phyloP scores from a whole-genome alignment of 2,329 filamentous ascomycete genomes.

The Aspergillaceae sp. region DNA sequence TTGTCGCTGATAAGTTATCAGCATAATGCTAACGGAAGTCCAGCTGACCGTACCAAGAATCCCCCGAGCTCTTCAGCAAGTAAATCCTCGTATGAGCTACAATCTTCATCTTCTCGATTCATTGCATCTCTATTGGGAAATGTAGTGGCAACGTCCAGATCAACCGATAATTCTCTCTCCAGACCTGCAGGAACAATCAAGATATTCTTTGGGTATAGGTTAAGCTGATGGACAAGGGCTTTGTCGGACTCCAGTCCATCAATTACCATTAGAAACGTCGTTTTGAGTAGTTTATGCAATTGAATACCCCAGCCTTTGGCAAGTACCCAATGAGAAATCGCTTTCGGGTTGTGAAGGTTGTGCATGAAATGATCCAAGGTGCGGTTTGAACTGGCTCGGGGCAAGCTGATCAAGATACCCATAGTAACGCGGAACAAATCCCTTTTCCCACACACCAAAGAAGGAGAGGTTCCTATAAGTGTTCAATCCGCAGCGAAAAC shows the following conservation, averaged over 20 bases:
- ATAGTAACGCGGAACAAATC: conserved; percentile 9
- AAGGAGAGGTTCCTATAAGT: conserved; percentile 10
- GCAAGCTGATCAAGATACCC: conserved; percentile 7
- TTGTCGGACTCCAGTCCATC: conserved; percentile 15
- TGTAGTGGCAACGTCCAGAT: conserved; percentile 17
- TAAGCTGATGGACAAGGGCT: conserved; percentile 14
- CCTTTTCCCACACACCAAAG: conserved; percentile 8
- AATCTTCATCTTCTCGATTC: conserved; percentile 1
- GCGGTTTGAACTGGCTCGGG: conserved; percentile 4
- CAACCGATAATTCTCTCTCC: conserved; percentile 14
- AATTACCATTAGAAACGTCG: conserved; percentile 10
- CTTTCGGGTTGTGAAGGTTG: conserved; percentile 13
- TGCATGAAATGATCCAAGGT: conserved; percentile 2
- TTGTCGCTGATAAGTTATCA: conserved; percentile 2
- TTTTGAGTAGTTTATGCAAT: conserved; percentile 14
- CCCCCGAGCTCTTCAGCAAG: conserved; percentile 7
- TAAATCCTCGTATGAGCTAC: conserved; percentile 5
- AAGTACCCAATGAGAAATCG: conserved; percentile 20
- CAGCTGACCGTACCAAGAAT: conserved; percentile 4
- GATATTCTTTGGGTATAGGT: conserved; percentile 20
- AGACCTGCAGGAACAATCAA: conserved; percentile 11
- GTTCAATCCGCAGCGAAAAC: conserved; percentile 4
- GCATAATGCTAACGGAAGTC: conserved; percentile 2
- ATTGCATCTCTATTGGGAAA: conserved; percentile 4
- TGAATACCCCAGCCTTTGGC: conserved; percentile 11